Conservation (phyloP, 768 basidiomycete species). For the Boletellus emodensis region DNA sequence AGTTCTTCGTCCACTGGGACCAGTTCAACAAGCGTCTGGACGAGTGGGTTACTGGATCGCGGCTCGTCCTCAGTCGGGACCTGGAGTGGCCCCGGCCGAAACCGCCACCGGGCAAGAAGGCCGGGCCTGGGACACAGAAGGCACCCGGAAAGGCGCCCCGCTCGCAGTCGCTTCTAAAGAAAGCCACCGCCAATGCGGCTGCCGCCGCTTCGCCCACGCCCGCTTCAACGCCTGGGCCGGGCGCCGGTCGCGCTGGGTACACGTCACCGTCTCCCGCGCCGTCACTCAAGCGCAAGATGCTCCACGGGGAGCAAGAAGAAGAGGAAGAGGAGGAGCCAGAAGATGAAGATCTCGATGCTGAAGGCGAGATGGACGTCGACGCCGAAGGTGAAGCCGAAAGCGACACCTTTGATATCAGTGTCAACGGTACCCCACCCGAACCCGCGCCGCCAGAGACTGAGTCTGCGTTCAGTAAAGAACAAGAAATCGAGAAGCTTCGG, state of each 20-base stretch:
- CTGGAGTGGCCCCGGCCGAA: constrained; percentile 97
- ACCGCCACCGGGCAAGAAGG: constrained; percentile 54
- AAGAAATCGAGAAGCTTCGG: constrained; percentile 97
- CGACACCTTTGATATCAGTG: constrained; percentile 66
- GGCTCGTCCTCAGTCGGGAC: constrained; percentile 79
- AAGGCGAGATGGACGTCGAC: constrained; percentile 52
- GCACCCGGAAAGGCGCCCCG: constrained; percentile 63
- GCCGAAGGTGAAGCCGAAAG: constrained; percentile 44
- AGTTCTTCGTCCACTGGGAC: constrained; percentile 99
- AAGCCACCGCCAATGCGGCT: constrained; percentile 64
- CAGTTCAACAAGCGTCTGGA: constrained; percentile 99
- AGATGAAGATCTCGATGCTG: constrained; percentile 42
- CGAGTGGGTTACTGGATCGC: constrained; percentile 90
- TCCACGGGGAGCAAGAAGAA: constrained; percentile 61
- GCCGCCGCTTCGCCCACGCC: constrained; percentile 61
- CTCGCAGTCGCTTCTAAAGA: constrained; percentile 57
- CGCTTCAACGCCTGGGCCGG: constrained; percentile 42
- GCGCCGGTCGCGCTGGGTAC: constrained; percentile 30
- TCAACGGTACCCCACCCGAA: constrained; percentile 44
- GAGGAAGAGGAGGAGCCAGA: constrained; percentile 55
- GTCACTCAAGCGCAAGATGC: constrained; percentile 64
- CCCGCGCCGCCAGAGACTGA: constrained; percentile 49
- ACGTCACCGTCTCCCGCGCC: constrained; percentile 58
- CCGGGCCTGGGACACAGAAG: constrained; percentile 41
- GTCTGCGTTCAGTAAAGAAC: constrained; percentile 86